These are phyloP conservation scores for Suhomyces canberraensis DNA, from an alignment of 805 yeast genomes.

Conservation along the genomic window DNA sequence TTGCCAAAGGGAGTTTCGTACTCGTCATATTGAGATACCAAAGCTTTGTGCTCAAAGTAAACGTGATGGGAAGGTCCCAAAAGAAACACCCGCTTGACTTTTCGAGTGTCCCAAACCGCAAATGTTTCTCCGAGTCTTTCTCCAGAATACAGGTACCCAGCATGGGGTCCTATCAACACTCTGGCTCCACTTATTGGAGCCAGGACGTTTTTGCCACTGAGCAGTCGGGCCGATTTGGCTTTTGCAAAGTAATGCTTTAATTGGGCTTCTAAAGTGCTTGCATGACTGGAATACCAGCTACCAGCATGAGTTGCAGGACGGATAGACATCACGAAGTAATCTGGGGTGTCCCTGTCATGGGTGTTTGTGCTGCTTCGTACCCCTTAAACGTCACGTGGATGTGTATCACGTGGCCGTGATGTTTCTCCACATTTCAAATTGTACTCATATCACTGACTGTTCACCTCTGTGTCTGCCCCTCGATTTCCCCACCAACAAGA, in stretches of 20 bases:
- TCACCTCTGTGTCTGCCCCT: no score
- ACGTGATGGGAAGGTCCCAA: slow-evolving; percentile 94
- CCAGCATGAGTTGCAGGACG: slow-evolving; percentile 88
- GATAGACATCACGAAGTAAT: slow-evolving; percentile 15
- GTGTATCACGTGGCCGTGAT: no score
- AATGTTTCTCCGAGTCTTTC: slow-evolving; percentile 74
- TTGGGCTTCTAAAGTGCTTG: slow-evolving; percentile 44
- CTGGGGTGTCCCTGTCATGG: no score
- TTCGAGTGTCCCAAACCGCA: slow-evolving; percentile 59
- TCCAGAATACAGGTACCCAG: slow-evolving; percentile 87
- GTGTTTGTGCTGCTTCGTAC: no score
- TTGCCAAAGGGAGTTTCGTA: slow-evolving; percentile 85
- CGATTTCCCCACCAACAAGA: no score
- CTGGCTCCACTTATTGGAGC: slow-evolving; percentile 32
- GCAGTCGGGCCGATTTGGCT: slow-evolving; percentile 35
- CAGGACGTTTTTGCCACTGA: slow-evolving; percentile 44
- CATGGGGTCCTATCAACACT: slow-evolving; percentile 58
- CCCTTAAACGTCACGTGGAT: no score
- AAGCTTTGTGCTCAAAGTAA: slow-evolving; percentile 62
- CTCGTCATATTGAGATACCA: slow-evolving; percentile 47
- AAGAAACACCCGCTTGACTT: slow-evolving; percentile 63
- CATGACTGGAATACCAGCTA: slow-evolving; percentile 69
- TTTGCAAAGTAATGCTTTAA: slow-evolving; percentile 44
- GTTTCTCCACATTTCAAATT: no score
- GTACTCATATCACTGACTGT: no score